These are phyloP conservation scores for Cryptococcus sp. DNA, from an alignment of 1,284 basidiomycete genomes.

Conservation along the genomic window DNA sequence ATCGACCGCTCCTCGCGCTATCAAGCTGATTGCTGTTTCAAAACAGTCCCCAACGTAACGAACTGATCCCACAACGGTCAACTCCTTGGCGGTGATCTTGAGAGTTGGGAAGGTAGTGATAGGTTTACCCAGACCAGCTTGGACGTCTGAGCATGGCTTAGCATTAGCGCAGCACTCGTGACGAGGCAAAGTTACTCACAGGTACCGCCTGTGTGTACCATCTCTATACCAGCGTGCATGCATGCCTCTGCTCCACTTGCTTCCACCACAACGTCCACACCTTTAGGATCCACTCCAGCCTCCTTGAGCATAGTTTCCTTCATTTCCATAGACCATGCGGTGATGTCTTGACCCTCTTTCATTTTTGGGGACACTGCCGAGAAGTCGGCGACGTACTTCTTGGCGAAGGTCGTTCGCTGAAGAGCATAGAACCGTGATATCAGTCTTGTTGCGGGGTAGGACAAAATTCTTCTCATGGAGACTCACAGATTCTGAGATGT, in stretches of 20 bases:
- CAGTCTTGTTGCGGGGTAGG: slow-evolving; percentile 57
- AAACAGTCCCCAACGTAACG: slow-evolving; percentile 40
- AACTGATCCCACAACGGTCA: slow-evolving; percentile 61
- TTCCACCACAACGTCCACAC: slow-evolving; percentile 61
- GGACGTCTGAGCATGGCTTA: slow-evolving; percentile 19
- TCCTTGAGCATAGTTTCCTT: slow-evolving; percentile 51
- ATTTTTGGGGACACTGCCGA: slow-evolving; percentile 4
- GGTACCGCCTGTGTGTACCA: slow-evolving; percentile 63
- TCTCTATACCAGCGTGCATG: slow-evolving; percentile 57
- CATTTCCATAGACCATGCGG: slow-evolving; percentile 53
- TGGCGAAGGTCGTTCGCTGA: slow-evolving; percentile 79
- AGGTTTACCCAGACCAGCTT: slow-evolving; percentile 30
- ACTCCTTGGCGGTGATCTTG: slow-evolving; percentile 61
- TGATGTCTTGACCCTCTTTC: slow-evolving; percentile 12
- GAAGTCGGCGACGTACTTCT: slow-evolving; percentile 71
- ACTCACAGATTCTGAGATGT: slow-evolving; percentile 15
- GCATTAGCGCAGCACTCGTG: background rate
- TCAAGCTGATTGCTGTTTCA: slow-evolving; percentile 57
- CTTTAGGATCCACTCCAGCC: slow-evolving; percentile 48
- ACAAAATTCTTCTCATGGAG: slow-evolving; percentile 12
- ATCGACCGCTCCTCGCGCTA: slow-evolving; percentile 56
- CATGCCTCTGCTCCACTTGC: slow-evolving; percentile 62
- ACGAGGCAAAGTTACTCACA: slow-evolving; percentile 12
- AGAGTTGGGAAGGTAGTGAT: slow-evolving; percentile 29
- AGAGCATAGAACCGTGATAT: slow-evolving; percentile 19